phyloP scores from a whole-genome alignment of 306 rosid genomes.

The Citrullus colocynthis region DNA sequence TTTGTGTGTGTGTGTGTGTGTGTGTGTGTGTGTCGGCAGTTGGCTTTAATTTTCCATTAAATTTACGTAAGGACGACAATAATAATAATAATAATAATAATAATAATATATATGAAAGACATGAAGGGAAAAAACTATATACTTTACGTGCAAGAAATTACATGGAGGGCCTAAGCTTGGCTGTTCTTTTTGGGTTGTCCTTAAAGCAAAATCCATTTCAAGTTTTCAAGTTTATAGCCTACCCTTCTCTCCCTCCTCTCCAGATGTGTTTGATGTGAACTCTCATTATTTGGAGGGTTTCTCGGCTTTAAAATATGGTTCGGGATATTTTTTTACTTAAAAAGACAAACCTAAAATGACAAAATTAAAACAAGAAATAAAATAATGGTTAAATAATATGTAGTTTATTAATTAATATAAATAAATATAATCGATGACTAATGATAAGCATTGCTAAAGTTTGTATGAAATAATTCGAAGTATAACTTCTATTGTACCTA shows the following conservation, averaged over 20 bases:
- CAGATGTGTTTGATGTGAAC: background rate
- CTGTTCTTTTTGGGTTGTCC: conserved; percentile 40
- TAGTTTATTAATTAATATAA: too few relatives aligned
- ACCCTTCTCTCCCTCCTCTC: background rate
- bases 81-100: background rate
- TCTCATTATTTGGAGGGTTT: background rate
- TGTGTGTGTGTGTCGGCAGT: conserved; percentile 20
- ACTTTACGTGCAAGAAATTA: conserved; percentile 64
- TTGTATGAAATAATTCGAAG: too few relatives aligned
- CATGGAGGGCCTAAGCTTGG: conserved; percentile 13
- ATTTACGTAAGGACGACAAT: background rate
- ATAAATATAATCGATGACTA: too few relatives aligned
- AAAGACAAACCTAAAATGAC: too few relatives aligned
- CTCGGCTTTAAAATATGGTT: too few relatives aligned
- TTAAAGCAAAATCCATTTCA: conserved; percentile 54
- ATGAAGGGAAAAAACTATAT: background rate
- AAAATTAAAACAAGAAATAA: too few relatives aligned
- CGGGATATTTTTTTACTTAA: too few relatives aligned
- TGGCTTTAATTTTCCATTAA: background rate
- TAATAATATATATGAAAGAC: background rate
- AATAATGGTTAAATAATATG: too few relatives aligned
- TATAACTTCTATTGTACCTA: too few relatives aligned
- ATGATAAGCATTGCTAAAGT: too few relatives aligned
- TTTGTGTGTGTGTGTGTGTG: conserved; percentile 16
- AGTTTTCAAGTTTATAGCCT: background rate